Evolutionary conservation across 805 yeast species (phyloP).

Genomic region (Metschnikowia dekortorum): DNA sequence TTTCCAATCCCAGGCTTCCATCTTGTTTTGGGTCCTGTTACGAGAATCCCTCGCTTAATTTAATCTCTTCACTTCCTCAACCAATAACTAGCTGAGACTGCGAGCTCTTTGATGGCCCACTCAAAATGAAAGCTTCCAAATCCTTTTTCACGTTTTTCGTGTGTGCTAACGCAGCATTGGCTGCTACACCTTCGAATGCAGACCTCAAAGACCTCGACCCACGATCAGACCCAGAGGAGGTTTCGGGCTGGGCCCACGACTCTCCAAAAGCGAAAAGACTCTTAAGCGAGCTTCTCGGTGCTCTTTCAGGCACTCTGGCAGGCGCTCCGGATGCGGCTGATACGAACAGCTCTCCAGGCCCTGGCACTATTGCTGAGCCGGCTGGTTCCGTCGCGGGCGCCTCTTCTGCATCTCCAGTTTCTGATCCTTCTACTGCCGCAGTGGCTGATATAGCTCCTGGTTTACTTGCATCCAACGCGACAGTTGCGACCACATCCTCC

Average conservation of each 20-base stretch:
- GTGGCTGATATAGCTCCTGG: constrained; percentile 1
- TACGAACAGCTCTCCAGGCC: background rate
- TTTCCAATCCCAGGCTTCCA: background rate
- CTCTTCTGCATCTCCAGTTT: background rate
- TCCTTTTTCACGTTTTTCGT: constrained; percentile 3
- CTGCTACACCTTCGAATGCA: background rate
- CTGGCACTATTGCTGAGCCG: background rate
- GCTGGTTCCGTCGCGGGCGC: background rate
- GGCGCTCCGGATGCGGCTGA: background rate
- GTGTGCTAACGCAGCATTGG: constrained; percentile 4
- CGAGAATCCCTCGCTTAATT: constrained; percentile 3
- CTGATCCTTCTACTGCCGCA: background rate
- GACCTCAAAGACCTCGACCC: background rate
- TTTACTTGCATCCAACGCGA: background rate
- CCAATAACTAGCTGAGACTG: background rate
- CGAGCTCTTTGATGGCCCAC: background rate
- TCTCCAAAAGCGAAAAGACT: constrained; percentile 1
- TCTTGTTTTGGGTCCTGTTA: background rate
- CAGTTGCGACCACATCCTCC: background rate
- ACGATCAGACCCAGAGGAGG: background rate
- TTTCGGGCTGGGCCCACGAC: background rate
- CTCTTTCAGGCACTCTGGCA: background rate
- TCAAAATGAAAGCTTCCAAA: constrained; percentile 6
- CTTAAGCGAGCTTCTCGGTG: constrained; percentile 3
- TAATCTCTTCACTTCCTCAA: background rate